Base-by-base conservation (phyloP, 2,329 filamentous ascomycete genomes). In the Cytospora piceae region DNA sequence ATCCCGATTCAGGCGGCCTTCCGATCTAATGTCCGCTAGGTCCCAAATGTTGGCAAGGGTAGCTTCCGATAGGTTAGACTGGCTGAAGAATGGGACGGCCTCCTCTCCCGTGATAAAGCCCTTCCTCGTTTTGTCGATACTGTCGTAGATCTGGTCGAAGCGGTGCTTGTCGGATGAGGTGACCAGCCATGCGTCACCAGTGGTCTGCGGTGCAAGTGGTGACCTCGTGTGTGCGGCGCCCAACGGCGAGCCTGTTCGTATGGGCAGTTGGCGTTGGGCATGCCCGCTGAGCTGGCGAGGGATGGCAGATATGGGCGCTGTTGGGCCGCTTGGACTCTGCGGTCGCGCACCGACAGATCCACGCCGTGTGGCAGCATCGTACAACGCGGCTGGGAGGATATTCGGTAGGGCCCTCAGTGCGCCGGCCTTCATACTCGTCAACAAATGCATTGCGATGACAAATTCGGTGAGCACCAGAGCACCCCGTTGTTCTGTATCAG, bases 361-460 rank as follows among this genome's bases (percentile, higher is more conserved):
- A 71, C 90, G 85, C 69, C 93, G 86, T 58, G 91, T 88, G 11
- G 95, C 95, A 55, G 94, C 94, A 74, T 99, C 95, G 74, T 96
- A 97, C 6, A 99, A 82, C 14, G 90, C 91, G 15, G 92, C 88
- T 7, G 95, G 95, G 2, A 99, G 85, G 31, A 90, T 87, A 67
- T 82, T 90, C 1, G 95, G 95, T 64, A 98, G 83, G 24, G 86
- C 88, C 69, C 92, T 89, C 76, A 99, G 85, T 34, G 88, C 84
- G 27, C 93, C 91, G 15, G 89, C 90, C 82, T 96, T 97, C 79
- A 92, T 93, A 15, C 93, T 97, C 17, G 93, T 94, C 68, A 99
- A 84, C 67, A 99, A 82, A 77, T 99, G 95, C 95, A 99, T 99
- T 55, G 95, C 95, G 73, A 99, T 96, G 74, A 97, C 91, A 76